phyloP scores from a whole-genome alignment of 768 basidiomycete genomes.

The Mycena haematopus region DNA sequence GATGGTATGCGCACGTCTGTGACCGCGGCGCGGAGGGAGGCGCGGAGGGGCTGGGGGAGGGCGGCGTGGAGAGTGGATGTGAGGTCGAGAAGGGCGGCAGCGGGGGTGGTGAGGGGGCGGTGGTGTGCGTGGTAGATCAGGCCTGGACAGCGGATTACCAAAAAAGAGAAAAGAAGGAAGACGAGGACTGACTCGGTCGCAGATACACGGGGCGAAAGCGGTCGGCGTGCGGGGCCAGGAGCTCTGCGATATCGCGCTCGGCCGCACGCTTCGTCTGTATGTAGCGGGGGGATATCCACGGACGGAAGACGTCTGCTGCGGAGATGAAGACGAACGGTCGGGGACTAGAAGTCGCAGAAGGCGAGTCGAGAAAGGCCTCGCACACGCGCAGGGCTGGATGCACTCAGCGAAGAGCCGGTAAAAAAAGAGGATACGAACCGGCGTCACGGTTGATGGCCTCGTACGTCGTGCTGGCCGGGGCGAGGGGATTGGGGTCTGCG shows the following conservation, averaged over 20 bases:
- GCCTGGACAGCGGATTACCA: conserved; percentile 52
- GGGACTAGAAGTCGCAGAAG: conserved; percentile 30
- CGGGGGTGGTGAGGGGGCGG: conserved; percentile 86
- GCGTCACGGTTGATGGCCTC: conserved; percentile 88
- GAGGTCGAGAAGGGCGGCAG: conserved; percentile 83
- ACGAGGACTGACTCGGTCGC: conserved; percentile 76
- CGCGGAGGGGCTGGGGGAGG: conserved; percentile 16
- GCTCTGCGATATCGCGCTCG: conserved; percentile 68
- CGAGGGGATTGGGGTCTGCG: conserved; percentile 69
- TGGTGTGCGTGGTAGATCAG: conserved; percentile 96
- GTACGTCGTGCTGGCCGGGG: conserved; percentile 61
- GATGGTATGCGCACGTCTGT: not conserved
- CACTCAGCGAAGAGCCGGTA: conserved; percentile 19
- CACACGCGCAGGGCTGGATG: conserved; percentile 74
- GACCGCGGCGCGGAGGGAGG: conserved; percentile 15
- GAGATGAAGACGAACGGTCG: conserved; percentile 94
- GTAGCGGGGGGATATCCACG: conserved; percentile 84
- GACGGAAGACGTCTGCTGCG: conserved; percentile 92
- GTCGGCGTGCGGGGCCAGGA: conserved; percentile 49
- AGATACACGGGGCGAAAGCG: conserved; percentile 78
- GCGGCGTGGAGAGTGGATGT: conserved; percentile 72
- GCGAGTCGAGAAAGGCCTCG: conserved; percentile 69
- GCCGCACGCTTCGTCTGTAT: conserved; percentile 95
- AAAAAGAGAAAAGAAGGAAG: conserved; percentile 6
- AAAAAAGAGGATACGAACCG: conserved; percentile 57